Evolutionary conservation across 2,329 filamentous ascomycete species (phyloP).

Genomic region (Rutstroemia sp.): DNA sequence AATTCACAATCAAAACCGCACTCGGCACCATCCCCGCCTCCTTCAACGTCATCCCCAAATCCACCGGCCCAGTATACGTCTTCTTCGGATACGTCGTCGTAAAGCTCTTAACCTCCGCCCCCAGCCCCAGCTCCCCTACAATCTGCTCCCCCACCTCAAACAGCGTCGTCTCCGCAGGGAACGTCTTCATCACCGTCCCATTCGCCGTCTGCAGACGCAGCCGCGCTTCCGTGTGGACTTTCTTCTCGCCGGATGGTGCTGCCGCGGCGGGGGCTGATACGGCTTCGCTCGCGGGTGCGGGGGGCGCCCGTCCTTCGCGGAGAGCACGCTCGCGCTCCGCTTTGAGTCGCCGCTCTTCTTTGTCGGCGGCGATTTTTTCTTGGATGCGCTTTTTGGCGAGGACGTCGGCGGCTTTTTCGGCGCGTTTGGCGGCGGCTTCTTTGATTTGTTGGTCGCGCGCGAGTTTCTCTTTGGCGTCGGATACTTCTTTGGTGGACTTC

Average conservation of each 20-base stretch:
- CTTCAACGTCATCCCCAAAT: constrained; percentile 86
- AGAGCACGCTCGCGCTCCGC: constrained; percentile 79
- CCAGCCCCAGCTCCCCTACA: constrained; percentile 55
- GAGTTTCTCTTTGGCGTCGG: constrained; percentile 86
- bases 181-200: constrained; percentile 78
- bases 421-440: constrained; percentile 76
- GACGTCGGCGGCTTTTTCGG: constrained; percentile 79
- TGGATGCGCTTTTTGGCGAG: constrained; percentile 85
- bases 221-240: constrained; percentile 67
- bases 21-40: constrained; percentile 87
- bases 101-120: constrained; percentile 66
- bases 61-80: constrained; percentile 58
- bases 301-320: constrained; percentile 63
- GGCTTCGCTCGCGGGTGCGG: constrained; percentile 26
- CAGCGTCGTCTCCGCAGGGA: constrained; percentile 82
- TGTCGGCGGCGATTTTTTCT: constrained; percentile 91
- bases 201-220: constrained; percentile 69
- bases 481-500: constrained; percentile 83
- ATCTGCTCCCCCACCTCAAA: constrained; percentile 84
- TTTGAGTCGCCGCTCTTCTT: constrained; percentile 78
- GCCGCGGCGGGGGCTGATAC: constrained; percentile 32
- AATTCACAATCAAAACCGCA: constrained; percentile 75
- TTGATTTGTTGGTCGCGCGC: constrained; percentile 85
- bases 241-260: constrained; percentile 34
- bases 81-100: constrained; percentile 83